phyloP scores from a whole-genome alignment of 139 green algal genomes.

The Coelastrella sp. region DNA sequence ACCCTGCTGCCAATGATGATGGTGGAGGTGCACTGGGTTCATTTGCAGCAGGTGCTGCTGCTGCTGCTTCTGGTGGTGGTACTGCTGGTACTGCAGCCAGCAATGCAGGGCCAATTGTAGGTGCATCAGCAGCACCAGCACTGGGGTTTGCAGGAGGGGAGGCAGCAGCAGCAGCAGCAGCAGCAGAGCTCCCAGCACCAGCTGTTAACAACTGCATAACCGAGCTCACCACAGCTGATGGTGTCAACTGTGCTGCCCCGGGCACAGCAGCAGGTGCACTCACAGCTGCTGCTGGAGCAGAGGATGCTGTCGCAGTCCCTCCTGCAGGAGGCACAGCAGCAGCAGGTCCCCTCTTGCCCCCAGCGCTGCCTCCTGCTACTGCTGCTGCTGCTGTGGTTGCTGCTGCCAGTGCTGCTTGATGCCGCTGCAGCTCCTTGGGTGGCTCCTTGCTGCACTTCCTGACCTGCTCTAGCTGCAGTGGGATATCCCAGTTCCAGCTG shows the following conservation, averaged over 20 bases:
- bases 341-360: background rate
- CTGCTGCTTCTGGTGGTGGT: slow-evolving; percentile 1
- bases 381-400: slow-evolving; percentile 12
- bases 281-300: background rate
- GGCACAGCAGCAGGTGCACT: background rate
- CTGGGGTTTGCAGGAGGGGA: background rate
- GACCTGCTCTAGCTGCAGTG: slow-evolving; percentile 25
- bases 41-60: background rate
- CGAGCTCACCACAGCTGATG: background rate
- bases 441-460: slow-evolving; percentile 1
- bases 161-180: background rate
- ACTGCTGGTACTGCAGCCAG: background rate
- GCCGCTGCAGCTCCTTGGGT: slow-evolving; percentile 17
- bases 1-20: no score
- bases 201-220: background rate
- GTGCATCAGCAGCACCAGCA: background rate
- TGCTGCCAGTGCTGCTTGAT: slow-evolving; percentile 26
- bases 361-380: background rate
- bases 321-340: slow-evolving; percentile 1
- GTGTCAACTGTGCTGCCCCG: background rate
- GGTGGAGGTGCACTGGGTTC: no score
- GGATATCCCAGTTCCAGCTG: slow-evolving; percentile 44
- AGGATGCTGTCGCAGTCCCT: background rate
- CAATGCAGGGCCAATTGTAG: no score
- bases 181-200: background rate